Evolutionary conservation across 768 basidiomycete species (phyloP).

Genomic region (Leccinum uliginosum): DNA sequence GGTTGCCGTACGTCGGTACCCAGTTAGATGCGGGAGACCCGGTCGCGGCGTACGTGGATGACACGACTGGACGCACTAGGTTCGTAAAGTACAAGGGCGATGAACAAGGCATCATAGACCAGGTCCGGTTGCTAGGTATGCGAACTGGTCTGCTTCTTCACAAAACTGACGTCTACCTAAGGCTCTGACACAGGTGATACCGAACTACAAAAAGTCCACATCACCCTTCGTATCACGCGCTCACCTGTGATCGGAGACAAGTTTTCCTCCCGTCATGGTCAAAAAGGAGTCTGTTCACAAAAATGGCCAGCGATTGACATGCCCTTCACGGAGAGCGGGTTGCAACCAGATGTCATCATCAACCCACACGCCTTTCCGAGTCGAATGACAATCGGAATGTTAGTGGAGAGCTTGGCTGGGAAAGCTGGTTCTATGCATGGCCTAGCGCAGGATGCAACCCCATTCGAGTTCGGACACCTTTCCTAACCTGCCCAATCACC

Average conservation of each 20-base stretch:
- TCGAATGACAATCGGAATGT: constrained; percentile 99
- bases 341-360: constrained; percentile 99
- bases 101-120: constrained; percentile 83
- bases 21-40: constrained; percentile 70
- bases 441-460: constrained; percentile 96
- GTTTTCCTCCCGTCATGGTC: constrained; percentile 97
- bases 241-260: constrained; percentile 98
- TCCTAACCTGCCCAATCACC: background rate
- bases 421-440: constrained; percentile 99
- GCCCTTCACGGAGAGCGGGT: constrained; percentile 98
- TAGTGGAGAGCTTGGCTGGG: constrained; percentile 99
- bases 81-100: constrained; percentile 97
- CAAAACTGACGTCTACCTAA: constrained; percentile 28
- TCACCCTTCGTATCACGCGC: constrained; percentile 90
- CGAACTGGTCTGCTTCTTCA: background rate
- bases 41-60: constrained; percentile 84
- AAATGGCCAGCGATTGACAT: constrained; percentile 98
- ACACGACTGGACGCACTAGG: constrained; percentile 74
- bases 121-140: constrained; percentile 85
- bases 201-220: constrained; percentile 87
- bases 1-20: constrained; percentile 75
- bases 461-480: constrained; percentile 73
- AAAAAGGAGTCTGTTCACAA: constrained; percentile 99
- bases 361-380: constrained; percentile 99
- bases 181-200: constrained; percentile 84